These are phyloP conservation scores for Vaucheria bursata DNA, from an alignment of 352 stramenopile genomes.

Conservation along the genomic window DNA sequence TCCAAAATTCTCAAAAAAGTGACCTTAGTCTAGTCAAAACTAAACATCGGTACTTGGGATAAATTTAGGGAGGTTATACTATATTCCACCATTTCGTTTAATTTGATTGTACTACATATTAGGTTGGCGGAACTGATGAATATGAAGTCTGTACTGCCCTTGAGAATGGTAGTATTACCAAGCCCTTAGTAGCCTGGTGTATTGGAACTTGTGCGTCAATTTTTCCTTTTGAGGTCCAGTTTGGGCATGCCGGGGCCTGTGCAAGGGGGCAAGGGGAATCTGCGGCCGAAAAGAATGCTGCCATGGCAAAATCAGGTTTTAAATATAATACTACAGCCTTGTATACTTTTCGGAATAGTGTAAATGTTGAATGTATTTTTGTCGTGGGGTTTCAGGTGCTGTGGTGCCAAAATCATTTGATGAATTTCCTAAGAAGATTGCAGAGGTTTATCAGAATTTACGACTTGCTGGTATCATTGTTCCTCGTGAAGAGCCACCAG, in stretches of 20 bases:
- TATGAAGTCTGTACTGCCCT: constrained; percentile 86
- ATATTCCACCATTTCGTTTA: too few species aligned
- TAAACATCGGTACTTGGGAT: too few species aligned
- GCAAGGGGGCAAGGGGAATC: constrained; percentile 83
- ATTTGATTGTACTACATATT: too few species aligned
- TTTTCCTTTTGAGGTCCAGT: constrained; percentile 94
- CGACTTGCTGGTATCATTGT: constrained; percentile 67
- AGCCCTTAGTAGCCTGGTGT: constrained; percentile 93
- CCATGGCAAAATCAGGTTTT: constrained; percentile 55
- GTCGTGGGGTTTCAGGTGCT: too few species aligned
- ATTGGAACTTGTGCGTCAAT: constrained; percentile 93
- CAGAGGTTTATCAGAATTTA: constrained; percentile 60
- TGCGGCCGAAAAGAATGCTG: constrained; percentile 68
- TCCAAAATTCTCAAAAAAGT: too few species aligned
- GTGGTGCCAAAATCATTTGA: constrained; percentile 87
- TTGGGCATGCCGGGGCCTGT: constrained; percentile 86
- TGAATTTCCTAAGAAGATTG: constrained; percentile 81
- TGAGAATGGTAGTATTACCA: constrained; percentile 82
- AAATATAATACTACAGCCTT: too few species aligned
- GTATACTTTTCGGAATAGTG: too few species aligned
- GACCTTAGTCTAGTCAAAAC: too few species aligned
- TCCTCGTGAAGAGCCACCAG: constrained; percentile 70
- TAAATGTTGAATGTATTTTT: too few species aligned
- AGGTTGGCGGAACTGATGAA: constrained; percentile 85
- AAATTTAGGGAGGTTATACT: too few species aligned